Evolutionary conservation across 805 yeast genomes (phyloP).

Genomic region (Candida dajiaensis): DNA sequence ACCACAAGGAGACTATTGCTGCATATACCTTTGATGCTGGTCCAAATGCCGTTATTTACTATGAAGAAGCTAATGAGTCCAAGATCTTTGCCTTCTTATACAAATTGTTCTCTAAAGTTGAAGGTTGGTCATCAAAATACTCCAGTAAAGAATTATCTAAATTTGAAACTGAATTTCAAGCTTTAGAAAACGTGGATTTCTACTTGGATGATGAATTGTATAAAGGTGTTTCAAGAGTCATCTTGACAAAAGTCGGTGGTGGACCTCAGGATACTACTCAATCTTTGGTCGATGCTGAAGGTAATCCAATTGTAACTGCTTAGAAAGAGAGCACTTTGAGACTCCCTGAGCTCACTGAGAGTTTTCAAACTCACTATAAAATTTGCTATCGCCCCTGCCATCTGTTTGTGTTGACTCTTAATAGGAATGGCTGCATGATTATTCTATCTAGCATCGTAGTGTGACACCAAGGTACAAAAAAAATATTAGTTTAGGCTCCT

Average conservation of each 20-base stretch:
- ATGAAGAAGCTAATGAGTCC: slow-evolving; percentile 69
- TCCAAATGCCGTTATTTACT: slow-evolving; percentile 96
- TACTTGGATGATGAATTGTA: slow-evolving; percentile 46
- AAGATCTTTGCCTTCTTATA: slow-evolving; percentile 66
- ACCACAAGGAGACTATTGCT: slow-evolving; percentile 54
- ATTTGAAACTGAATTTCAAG: slow-evolving; percentile 22
- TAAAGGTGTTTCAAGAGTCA: slow-evolving; percentile 76
- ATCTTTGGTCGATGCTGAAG: slow-evolving; percentile 53
- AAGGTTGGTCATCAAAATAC: slow-evolving; percentile 61
- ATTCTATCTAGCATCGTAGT: no score
- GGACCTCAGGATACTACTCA: slow-evolving; percentile 69
- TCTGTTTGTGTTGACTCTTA: neutral
- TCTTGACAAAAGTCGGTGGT: slow-evolving; percentile 78
- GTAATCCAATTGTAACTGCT: slow-evolving; percentile 42
- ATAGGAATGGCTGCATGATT: neutral
- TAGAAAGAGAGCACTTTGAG: no score
- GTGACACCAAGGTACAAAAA: neutral
- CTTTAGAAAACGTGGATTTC: slow-evolving; percentile 29
- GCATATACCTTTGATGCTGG: slow-evolving; percentile 99
- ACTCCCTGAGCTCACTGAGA: neutral
- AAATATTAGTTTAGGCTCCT: no score
- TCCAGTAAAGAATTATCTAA: slow-evolving; percentile 22
- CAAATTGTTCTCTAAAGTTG: slow-evolving; percentile 48
- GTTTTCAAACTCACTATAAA: no score
- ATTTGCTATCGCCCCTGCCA: neutral